Evolutionary conservation across 441 rosid genomes (phyloP).

Genomic region (Corymbia citriodora): DNA sequence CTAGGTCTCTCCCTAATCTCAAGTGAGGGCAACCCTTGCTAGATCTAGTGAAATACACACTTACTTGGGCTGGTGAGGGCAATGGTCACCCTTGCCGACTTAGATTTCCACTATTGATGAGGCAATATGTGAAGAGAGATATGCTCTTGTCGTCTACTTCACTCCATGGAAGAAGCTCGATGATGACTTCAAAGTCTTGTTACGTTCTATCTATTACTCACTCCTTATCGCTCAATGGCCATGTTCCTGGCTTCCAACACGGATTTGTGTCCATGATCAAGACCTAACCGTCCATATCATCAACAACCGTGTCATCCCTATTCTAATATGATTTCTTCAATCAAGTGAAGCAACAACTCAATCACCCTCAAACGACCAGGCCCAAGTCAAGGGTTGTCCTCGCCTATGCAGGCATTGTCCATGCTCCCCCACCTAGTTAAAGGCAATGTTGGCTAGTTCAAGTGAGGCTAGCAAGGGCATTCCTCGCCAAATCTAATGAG

Average conservation of each 20-base stretch:
- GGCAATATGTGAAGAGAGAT: neutral
- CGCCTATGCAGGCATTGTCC: too few relatives aligned
- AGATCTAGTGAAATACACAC: too few relatives aligned
- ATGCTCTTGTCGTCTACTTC: neutral
- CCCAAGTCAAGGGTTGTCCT: too few relatives aligned
- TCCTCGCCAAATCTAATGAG: too few relatives aligned
- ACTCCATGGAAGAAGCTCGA: neutral
- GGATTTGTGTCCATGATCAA: neutral
- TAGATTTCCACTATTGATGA: too few relatives aligned
- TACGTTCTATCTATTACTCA: neutral
- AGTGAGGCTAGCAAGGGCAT: neutral
- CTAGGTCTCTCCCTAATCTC: too few relatives aligned
- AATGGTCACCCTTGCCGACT: too few relatives aligned
- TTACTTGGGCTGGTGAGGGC: too few relatives aligned
- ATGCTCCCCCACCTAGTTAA: too few relatives aligned
- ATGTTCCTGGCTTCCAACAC: neutral
- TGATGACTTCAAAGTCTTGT: too few relatives aligned
- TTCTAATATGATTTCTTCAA: neutral
- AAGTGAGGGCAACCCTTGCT: too few relatives aligned
- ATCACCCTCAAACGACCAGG: neutral
- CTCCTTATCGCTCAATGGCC: neutral
- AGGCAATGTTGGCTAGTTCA: too few relatives aligned
- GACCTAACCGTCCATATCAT: neutral
- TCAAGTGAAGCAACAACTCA: fast-evolving
- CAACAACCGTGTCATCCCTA: neutral